phyloP scores from a whole-genome alignment of 352 stramenopile species.

The Pythium aristosporum region DNA sequence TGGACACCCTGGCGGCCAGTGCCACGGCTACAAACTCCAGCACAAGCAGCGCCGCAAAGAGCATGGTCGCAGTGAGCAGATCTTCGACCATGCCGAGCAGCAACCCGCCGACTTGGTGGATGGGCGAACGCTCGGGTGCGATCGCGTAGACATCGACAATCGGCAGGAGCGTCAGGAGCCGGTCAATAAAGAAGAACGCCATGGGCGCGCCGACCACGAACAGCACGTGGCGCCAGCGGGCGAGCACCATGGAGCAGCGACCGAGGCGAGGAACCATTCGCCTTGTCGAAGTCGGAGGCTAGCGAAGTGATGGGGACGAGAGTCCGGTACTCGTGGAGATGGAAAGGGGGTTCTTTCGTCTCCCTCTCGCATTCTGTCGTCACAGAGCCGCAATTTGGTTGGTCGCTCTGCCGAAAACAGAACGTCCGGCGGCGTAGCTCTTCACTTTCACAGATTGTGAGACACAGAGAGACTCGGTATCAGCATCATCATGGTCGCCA shows the following conservation, averaged over 20 bases:
- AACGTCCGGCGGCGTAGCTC: too few species aligned
- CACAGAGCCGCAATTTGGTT: too few species aligned
- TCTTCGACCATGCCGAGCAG: conserved; percentile 16
- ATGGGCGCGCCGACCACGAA: conserved; percentile 6
- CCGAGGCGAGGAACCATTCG: background rate
- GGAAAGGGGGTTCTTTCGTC: too few species aligned
- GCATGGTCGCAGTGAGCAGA: conserved; percentile 1
- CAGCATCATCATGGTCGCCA: too few species aligned
- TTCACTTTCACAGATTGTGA: too few species aligned
- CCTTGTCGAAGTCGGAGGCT: background rate
- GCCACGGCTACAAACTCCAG: background rate
- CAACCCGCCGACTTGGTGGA: background rate
- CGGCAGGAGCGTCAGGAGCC: background rate
- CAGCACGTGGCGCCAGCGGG: conserved; percentile 4
- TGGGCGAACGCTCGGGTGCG: background rate
- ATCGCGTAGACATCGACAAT: conserved; percentile 16
- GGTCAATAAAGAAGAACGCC: conserved; percentile 20
- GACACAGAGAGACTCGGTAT: too few species aligned
- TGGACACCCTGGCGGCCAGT: background rate
- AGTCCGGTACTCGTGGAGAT: too few species aligned
- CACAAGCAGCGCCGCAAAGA: conserved; percentile 4
- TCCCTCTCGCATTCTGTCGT: too few species aligned
- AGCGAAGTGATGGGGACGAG: too few species aligned
- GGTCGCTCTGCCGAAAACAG: too few species aligned
- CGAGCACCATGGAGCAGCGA: background rate